Base-by-base conservation (phyloP, 2,329 filamentous ascomycete genomes). In the Fusarium concolor region DNA sequence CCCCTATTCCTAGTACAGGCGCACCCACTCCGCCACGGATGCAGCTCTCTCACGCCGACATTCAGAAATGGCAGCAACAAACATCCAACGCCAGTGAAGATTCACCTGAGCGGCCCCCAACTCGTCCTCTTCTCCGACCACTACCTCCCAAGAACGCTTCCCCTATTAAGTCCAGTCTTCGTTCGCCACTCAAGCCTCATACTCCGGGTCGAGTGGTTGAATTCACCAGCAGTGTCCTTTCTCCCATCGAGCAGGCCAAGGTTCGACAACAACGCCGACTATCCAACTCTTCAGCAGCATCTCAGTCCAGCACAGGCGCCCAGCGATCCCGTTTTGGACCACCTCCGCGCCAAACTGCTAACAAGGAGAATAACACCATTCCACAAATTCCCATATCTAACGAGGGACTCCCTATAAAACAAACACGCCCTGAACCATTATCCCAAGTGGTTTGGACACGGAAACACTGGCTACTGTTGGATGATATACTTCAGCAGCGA, bases 161-260 rank as follows among this genome's bases (percentile, higher is more conserved):
- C 2, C 86, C 87, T 0, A 80, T 76, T 10, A 89, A 89, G 71
- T 89, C 87, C 1, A 85, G 82, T 67, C 76, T 89, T 24, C 83
- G 87, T 18, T 87, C 86, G 6, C 85, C 86, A 0, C 73, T 86
- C 18, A 89, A 89, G 70, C 83, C 85, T 5, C 86, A 83, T 63
- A 88, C 85, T 3, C 85, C 85, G 1, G 87, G 87, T 6, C 83
- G 85, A 1, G 84, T 88, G 1, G 87, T 89, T 15, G 85, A 87
- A 58, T 89, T 88, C 66, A 84, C 83, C 1, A 84, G 82, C 74
- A 85, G 80, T 72, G 82, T 82, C 2, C 74, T 84, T 9, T 84
- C 83, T 5, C 83, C 84, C 2, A 69, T 79, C 2, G 79, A 81
- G 11, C 81, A 84, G 64, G 79, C 78, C 4, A 68, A 68, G 47